Conservation (phyloP, 2,329 filamentous ascomycete genomes). For the Monascus ruber region DNA sequence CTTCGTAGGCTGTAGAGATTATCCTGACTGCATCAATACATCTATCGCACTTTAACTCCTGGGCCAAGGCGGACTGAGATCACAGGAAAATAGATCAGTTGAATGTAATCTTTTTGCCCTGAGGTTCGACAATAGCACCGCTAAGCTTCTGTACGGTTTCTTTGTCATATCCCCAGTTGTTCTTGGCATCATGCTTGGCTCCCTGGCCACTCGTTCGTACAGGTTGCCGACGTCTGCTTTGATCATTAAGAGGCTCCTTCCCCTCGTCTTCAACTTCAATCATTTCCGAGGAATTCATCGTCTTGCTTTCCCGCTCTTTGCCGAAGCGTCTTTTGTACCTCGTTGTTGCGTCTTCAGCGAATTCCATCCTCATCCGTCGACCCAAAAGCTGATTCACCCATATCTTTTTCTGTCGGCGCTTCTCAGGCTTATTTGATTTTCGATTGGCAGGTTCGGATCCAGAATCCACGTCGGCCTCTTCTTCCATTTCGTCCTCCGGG, state of each 20-base stretch:
- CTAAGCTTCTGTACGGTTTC: slow-evolving; percentile 54
- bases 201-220: slow-evolving; percentile 11
- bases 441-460: slow-evolving; percentile 17
- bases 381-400: slow-evolving; percentile 79
- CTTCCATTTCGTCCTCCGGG: slow-evolving; percentile 33
- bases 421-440: slow-evolving; percentile 22
- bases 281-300: slow-evolving; percentile 13
- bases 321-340: slow-evolving; percentile 92
- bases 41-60: background rate
- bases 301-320: slow-evolving; percentile 48
- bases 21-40: background rate
- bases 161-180: slow-evolving; percentile 36
- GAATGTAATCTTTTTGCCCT: slow-evolving; percentile 75
- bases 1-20: slow-evolving; percentile 4
- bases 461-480: slow-evolving; percentile 41
- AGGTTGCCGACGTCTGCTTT: slow-evolving; percentile 5
- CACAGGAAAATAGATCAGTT: slow-evolving; percentile 37
- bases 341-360: slow-evolving; percentile 79
- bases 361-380: slow-evolving; percentile 74
- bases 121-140: slow-evolving; percentile 64
- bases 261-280: slow-evolving; percentile 12
- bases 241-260: slow-evolving; percentile 4
- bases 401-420: slow-evolving; percentile 46
- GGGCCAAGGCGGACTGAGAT: background rate
- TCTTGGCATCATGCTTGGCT: slow-evolving; percentile 16